Base-by-base conservation (phyloP, 179 eudicot genomes). In the Drosera spatulata region DNA sequence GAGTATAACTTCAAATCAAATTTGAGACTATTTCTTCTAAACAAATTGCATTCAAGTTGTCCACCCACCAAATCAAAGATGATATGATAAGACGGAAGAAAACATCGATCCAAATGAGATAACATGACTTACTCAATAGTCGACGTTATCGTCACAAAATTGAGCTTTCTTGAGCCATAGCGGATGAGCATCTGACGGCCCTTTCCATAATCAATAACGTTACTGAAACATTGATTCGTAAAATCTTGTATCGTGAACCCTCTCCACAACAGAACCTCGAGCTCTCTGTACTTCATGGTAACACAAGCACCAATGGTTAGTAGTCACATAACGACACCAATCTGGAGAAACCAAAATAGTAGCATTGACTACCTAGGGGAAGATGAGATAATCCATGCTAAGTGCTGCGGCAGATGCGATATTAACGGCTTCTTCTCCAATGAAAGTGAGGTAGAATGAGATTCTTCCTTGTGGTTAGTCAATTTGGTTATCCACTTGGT, bases 131-230 rank as follows among this genome's bases (percentile, higher is more conserved):
- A 89, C 95, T 88, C 93, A n/a, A 90, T 73, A 4, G 97, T 86
- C 45, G 97, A 90, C 63, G 97, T 76, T 63, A 90, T 79, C 10
- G 97, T 90, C 75, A 90, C 69, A 73, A 72, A 90, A 65, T 90
- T 90, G 67, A 65, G 89, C 65, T 78, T 75, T 39, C 65, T 77
- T 60, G 93, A 90, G 1, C 97, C 97, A 68, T 90, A 90, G 72
- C 87, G 97, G 50, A 73, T 69, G n/a, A 95, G 96, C 97, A 91
- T 91, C 73, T 91, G 97, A 58, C 96, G 81, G 22, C 97, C 97
- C 76, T 88, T 91, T 12, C 97, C 96, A 67, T 64, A 65, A 69
- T 91, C 97, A 39, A 60, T 74, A 67, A 75, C 78, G 64, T 91
- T 91, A 49, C 95, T 87, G 39, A 85, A 83, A 50, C 87, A 88